A percentile compares a stretch with the other conserved stretches of the same genome.
These are phyloP conservation scores for Pseudocercospora vitis DNA, from an alignment of 2,329 filamentous ascomycete genomes.

Conservation along the genomic window DNA sequence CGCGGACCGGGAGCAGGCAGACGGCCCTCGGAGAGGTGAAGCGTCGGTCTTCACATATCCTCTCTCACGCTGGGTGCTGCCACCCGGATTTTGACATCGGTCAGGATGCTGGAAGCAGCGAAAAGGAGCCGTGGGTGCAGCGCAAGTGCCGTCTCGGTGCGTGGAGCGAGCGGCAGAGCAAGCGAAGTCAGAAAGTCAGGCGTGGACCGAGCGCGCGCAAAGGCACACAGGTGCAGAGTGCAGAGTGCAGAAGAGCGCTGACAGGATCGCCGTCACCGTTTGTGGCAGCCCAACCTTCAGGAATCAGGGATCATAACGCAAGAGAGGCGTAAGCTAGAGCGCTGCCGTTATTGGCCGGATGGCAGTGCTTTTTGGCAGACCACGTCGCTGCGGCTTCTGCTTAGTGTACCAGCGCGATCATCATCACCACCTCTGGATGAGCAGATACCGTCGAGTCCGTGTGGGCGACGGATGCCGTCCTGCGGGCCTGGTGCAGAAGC, in stretches of 20 bases:
- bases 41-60: conserved; percentile 5
- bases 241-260: too few species aligned
- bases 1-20: too few species aligned
- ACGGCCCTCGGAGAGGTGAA: neutral
- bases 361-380: conserved; percentile 11
- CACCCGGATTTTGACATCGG: neutral
- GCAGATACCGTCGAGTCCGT: conserved; percentile 4
- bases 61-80: conserved; percentile 1
- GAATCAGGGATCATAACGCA: conserved; percentile 31
- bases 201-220: neutral
- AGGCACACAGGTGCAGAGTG: neutral
- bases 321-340: conserved; percentile 26
- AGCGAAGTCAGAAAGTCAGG: neutral
- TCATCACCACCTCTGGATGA: too few species aligned
- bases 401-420: conserved; percentile 17
- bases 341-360: conserved; percentile 20
- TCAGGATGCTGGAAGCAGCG: neutral
- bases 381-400: conserved; percentile 11
- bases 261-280: conserved; percentile 25
- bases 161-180: conserved; percentile 4
- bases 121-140: conserved; percentile 7
- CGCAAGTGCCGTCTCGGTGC: conserved; percentile 1
- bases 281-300: conserved; percentile 27
- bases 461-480: conserved; percentile 8
- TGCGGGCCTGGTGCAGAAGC: neutral